Conservation (phyloP, 1,139 yeast genomes). For the Debaryomycetaceae sp. region DNA sequence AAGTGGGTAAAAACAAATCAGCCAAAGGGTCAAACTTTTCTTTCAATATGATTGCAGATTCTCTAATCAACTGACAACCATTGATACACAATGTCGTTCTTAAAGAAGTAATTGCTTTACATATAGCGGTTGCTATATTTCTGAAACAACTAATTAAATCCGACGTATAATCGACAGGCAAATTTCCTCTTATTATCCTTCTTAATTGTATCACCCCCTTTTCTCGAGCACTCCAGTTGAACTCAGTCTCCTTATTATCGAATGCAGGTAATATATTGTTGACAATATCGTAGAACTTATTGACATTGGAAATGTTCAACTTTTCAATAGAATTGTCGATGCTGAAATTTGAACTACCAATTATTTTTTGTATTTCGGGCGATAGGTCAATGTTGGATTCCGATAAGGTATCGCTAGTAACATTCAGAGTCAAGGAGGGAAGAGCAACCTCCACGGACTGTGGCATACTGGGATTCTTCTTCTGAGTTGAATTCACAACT, state of each 20-base stretch:
- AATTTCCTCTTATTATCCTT: slow-evolving; percentile 58
- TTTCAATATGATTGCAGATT: slow-evolving; percentile 52
- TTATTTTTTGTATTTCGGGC: slow-evolving; percentile 14
- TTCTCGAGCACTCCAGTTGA: slow-evolving; percentile 81
- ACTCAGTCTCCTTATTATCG: slow-evolving; percentile 82
- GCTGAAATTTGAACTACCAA: slow-evolving; percentile 20
- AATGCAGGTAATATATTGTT: slow-evolving; percentile 36
- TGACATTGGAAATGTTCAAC: slow-evolving; percentile 13
- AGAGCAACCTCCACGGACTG: neutral
- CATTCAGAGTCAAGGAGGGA: neutral
- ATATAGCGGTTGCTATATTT: slow-evolving; percentile 54
- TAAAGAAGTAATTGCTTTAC: slow-evolving; percentile 67
- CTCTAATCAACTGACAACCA: slow-evolving; percentile 80
- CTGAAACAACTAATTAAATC: slow-evolving; percentile 45
- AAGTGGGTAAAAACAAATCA: slow-evolving; percentile 56
- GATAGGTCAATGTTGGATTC: neutral
- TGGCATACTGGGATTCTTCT: neutral
- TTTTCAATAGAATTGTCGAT: slow-evolving; percentile 24
- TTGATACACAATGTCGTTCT: slow-evolving; percentile 79
- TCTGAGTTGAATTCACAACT: neutral
- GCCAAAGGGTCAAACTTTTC: slow-evolving; percentile 55
- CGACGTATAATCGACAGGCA: slow-evolving; percentile 31
- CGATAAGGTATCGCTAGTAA: neutral
- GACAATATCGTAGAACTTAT: slow-evolving; percentile 16
- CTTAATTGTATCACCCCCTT: slow-evolving; percentile 56